Base-by-base conservation (phyloP, 1,284 basidiomycete genomes). In the Mycena sp. region DNA sequence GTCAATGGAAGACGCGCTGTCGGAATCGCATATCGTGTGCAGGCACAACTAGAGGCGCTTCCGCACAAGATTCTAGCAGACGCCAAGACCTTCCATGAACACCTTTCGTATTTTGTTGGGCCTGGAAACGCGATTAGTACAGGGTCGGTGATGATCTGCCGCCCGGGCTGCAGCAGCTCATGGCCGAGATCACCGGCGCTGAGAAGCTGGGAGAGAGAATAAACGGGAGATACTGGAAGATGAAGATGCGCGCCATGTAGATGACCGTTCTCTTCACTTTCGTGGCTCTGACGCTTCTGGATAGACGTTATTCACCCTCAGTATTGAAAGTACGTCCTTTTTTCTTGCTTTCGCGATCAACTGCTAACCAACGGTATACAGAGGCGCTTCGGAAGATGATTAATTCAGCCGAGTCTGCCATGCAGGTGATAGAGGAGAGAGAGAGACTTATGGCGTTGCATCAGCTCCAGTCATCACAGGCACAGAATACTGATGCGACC, bases 181-280 rank as follows among this genome's bases (percentile, higher is more conserved):
- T 87, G 51, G 78, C 86, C 53, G 83, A 87, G 48, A 77, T 86
- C 59, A 75, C 76, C 1, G 72, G 78, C 29, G 71, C 73, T 26
- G 79, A 78, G 66, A 74, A 73, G 12, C 70, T 83, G 51, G 73
- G 76, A 19, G 77, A 79, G 48, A 65, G 72, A 52, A 69, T 80
- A 84, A 84, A 72, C 63, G 71, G 60, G 85, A 86, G 69, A 78
- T 87, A 10, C 69, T 87, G 64, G 76, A 78, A 55, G 85, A 88
- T 61, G 72, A 72, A 1, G 82, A 84, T 52, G 76, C 84, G 6
- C 74, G 84, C 49, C 83, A 82, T 74, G 87, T 88, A 60, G 66
- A 80, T 71, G 3, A 16, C 21, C 58, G 51, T 1, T 45, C 40
- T 28, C 16, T 30, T 28, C n/a, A n/a, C n/a, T 61, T 35, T 32